Percentiles rank a stretch among this genome's conserved stretches.
These are phyloP conservation scores for Periconia sp. DNA, from an alignment of 2,329 filamentous ascomycete genomes.

Conservation along the genomic window DNA sequence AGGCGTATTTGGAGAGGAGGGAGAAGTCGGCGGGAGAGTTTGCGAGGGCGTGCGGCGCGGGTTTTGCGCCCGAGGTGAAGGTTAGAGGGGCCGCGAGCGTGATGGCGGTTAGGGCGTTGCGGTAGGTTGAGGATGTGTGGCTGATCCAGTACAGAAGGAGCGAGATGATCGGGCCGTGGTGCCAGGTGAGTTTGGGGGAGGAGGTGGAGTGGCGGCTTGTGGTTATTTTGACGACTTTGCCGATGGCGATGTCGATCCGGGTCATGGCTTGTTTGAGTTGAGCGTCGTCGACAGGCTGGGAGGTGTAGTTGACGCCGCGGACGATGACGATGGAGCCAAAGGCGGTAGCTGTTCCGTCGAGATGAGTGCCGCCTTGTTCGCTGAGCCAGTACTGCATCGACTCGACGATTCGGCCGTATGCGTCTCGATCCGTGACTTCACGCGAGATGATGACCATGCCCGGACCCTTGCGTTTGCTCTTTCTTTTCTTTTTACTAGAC, in stretches of 20 bases:
- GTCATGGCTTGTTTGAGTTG: conserved; percentile 16
- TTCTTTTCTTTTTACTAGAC: neutral
- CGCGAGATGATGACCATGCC: conserved; percentile 35
- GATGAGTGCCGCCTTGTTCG: conserved; percentile 21
- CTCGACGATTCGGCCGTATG: conserved; percentile 30
- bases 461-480: conserved; percentile 9
- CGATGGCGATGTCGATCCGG: conserved; percentile 26
- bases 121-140: conserved; percentile 24
- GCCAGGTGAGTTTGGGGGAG: conserved; percentile 31
- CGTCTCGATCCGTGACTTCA: conserved; percentile 14
- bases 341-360: conserved; percentile 23
- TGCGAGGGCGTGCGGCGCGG: conserved; percentile 18
- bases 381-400: conserved; percentile 28
- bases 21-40: conserved; percentile 27
- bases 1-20: conserved; percentile 26
- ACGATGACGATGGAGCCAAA: conserved; percentile 34
- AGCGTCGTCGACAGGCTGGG: neutral
- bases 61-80: conserved; percentile 18
- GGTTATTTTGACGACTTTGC: conserved; percentile 16
- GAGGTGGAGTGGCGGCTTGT: neutral
- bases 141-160: conserved; percentile 34
- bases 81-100: conserved; percentile 27
- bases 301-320: conserved; percentile 24
- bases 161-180: conserved; percentile 33
- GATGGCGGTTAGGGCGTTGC: conserved; percentile 21